Base-by-base conservation (phyloP, 768 basidiomycete genomes). In the Termitomyces sp. region DNA sequence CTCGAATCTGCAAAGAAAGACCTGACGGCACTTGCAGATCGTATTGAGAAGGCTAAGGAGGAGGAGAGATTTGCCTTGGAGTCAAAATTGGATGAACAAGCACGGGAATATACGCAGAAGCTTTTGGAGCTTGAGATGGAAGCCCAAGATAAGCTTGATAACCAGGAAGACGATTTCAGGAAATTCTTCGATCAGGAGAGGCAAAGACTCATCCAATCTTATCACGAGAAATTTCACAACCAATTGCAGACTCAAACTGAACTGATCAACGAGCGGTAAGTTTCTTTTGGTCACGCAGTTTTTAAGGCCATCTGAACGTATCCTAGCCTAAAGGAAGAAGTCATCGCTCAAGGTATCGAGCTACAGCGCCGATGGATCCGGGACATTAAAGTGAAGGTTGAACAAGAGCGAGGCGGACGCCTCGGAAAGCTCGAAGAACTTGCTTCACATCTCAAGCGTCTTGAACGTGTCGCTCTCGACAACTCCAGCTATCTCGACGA, bases 351-450 rank as follows among this genome's bases (percentile, higher is more conserved):
- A 70, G 97, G 95, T 17, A 94, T 99, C 65, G 97, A 98, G 72
- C 84, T 98, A 23, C 97, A 98, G 68, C 86, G 94, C 49, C 83
- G 92, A 53, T 98, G 96, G 95, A 90, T 99, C 41, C 86, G 92
- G 32, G 94, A 98, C 57, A 86, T 98, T 78, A 97, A 98, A 75
- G 81, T 94, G 49, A 89, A 87, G 61, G 95, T 99, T 55, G 96
- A 99, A 72, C 84, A 93, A 66, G 97, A 99, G 71, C 93, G 97
- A 43, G 94, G 94, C 16, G 94, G 94, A 12, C 89, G 97, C 54
- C 81, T 99, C 10, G 89, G 94, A 44, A 97, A 94, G 71, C 85
- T 99, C 34, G 94, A 96, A 66, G 91, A 95, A 68, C 86, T 99
- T 46, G 88, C 94, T 10, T 84, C 89, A 5, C 88, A 89, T 46